Evolutionary conservation across 2,329 filamentous ascomycete genomes (phyloP).

Genomic region (Stromatinia cepivora): DNA sequence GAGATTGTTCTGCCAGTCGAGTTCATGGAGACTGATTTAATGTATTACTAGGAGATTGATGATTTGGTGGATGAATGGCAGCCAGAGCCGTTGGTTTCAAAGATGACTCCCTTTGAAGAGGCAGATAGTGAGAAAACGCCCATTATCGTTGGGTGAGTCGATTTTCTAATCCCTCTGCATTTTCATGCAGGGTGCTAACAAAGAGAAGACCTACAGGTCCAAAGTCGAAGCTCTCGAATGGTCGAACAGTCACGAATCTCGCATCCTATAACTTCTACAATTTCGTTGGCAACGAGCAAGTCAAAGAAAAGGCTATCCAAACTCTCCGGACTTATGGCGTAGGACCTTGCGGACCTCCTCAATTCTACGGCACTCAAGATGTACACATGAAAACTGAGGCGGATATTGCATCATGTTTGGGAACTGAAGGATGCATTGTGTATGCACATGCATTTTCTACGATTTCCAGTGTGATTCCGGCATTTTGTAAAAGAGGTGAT

Average conservation of each 20-base stretch:
- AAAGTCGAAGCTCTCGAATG: constrained; percentile 83
- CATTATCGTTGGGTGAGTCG: constrained; percentile 77
- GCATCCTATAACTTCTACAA: constrained; percentile 98
- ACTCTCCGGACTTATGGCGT: constrained; percentile 94
- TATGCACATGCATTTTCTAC: constrained; percentile 97
- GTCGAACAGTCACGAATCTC: constrained; percentile 88
- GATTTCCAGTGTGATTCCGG: constrained; percentile 93
- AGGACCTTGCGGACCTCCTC: constrained; percentile 91
- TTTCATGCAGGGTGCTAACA: constrained; percentile 22
- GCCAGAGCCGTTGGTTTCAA: constrained; percentile 83
- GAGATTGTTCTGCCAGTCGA: neutral
- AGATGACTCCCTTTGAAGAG: constrained; percentile 73
- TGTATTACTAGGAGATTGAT: constrained; percentile 72
- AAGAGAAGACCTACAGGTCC: constrained; percentile 74
- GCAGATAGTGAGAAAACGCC: constrained; percentile 81
- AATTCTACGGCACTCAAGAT: constrained; percentile 98
- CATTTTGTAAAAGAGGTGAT: constrained; percentile 95
- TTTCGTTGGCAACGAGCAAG: constrained; percentile 85
- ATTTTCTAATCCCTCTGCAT: neutral
- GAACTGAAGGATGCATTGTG: constrained; percentile 85
- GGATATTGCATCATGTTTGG: constrained; percentile 87
- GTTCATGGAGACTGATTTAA: constrained; percentile 13
- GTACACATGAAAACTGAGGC: constrained; percentile 96
- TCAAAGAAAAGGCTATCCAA: constrained; percentile 94
- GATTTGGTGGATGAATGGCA: constrained; percentile 96